phyloP scores from a whole-genome alignment of 2,329 filamentous ascomycete species.

The Sclerotinia spermophila region DNA sequence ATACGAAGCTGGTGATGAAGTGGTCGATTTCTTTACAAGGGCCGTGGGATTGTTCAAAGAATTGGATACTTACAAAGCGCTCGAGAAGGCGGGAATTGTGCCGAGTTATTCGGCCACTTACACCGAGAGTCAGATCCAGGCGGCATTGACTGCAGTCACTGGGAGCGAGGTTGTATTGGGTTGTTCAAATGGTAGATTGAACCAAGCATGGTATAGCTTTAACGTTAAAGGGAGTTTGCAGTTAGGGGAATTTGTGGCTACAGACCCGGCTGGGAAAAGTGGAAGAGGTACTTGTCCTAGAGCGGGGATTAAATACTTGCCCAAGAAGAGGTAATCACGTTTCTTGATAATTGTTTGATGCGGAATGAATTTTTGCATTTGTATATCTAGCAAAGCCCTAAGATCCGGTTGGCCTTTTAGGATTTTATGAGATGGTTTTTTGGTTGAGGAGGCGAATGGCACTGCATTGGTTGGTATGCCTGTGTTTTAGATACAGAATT shows the following conservation, averaged over 20 bases:
- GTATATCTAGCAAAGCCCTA: background rate
- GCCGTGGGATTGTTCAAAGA: conserved; percentile 61
- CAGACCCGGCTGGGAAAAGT: conserved; percentile 21
- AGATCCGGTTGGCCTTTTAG: background rate
- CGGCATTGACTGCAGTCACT: conserved; percentile 43
- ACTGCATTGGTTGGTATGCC: background rate
- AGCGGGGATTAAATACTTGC: conserved; percentile 24
- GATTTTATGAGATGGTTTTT: background rate
- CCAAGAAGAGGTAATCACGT: conserved; percentile 17
- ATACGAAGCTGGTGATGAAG: conserved; percentile 59
- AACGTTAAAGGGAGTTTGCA: conserved; percentile 26
- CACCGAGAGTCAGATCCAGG: conserved; percentile 41
- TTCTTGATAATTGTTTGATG: background rate
- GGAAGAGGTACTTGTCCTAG: conserved; percentile 22
- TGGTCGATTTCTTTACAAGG: conserved; percentile 64
- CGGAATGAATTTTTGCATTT: background rate
- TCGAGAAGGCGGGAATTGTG: conserved; percentile 50
- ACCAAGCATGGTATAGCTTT: conserved; percentile 48
- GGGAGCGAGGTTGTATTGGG: conserved; percentile 46
- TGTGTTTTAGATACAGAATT: background rate
- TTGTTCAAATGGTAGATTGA: conserved; percentile 43
- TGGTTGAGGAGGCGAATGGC: background rate
- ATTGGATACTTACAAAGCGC: conserved; percentile 37
- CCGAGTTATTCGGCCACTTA: conserved; percentile 44
- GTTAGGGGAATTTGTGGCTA: conserved; percentile 24